A percentile compares a stretch with the other conserved stretches of the same genome.
Conservation (phyloP, 2,329 filamentous ascomycete genomes). For the Magnaporthiopsis poae region DNA sequence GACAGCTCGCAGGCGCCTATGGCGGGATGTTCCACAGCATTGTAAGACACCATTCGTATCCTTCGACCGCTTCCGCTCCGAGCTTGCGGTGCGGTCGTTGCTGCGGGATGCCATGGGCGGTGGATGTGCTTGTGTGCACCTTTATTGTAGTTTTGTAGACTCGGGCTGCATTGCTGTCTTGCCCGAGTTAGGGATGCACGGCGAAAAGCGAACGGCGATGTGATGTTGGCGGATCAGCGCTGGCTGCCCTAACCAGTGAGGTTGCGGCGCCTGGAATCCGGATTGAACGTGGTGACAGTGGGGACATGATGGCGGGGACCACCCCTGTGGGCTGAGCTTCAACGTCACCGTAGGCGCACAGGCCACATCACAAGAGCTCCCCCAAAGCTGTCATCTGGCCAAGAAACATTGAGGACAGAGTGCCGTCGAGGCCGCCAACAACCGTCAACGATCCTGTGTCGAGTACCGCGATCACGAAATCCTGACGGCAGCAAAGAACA, state of each 20-base stretch:
- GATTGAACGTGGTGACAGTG: background rate
- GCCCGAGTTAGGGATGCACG: background rate
- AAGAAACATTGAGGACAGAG: background rate
- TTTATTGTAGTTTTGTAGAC: background rate
- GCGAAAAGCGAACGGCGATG: background rate
- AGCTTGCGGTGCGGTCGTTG: slow-evolving; percentile 1
- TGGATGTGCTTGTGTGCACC: background rate
- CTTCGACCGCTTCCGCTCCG: slow-evolving; percentile 35
- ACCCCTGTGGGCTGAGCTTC: background rate
- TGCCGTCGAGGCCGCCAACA: background rate
- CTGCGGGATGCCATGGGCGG: background rate
- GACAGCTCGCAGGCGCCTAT: too few species aligned
- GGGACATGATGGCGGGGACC: background rate
- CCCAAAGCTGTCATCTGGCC: background rate
- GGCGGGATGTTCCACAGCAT: too few species aligned
- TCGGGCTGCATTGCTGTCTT: background rate
- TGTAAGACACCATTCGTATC: too few species aligned
- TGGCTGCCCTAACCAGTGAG: background rate
- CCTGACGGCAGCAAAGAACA: background rate
- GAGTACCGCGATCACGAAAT: background rate
- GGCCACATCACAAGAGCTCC: background rate
- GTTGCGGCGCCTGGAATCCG: background rate
- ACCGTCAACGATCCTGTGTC: background rate
- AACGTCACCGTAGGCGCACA: background rate
- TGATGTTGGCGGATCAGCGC: background rate